Evolutionary conservation across 805 yeast species (phyloP), one percentile per base, ranked within the genome.

Genomic region (Pachysolen tannophilus): DNA sequence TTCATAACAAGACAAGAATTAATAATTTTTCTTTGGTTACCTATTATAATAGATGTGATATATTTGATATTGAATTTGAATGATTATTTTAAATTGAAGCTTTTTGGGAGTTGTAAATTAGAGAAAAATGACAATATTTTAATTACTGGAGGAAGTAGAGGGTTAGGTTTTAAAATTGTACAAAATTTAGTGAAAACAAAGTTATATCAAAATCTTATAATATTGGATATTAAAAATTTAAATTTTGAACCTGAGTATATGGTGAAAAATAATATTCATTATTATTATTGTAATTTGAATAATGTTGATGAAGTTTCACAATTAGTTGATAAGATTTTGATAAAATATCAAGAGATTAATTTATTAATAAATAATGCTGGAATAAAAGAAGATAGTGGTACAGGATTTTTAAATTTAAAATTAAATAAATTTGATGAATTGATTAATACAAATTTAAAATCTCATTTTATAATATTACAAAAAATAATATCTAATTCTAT

Each of bases 141-240:
- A 18, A 52, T 71, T 5, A 71, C 78, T 1, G 80, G 80, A 0
- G 78, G 77, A 0, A 54, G 69, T 11, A 44, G 50, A 21, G 78
- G 80, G 0, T 49, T 73, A n/a, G 80, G 80, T 0, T 42, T 46
- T 2, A 66, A 60, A 31, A 45, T 69, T 4, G 65, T 60, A 3
- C 43, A 44, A 23, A 31, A 17, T 14, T 42, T 69, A 3, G 20
- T 51, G 26, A 23, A 8, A n/a, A n/a, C n/a, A n/a, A n/a, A n/a
- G n/a, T n/a, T n/a, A n/a, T n/a, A n/a, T n/a, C n/a, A n/a, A n/a
- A n/a, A n/a, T n/a, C n/a, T n/a, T n/a, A n/a, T n/a, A n/a, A n/a
- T n/a, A n/a, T n/a, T n/a, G n/a, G n/a, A n/a, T n/a, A n/a, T n/a
- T n/a, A n/a, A n/a, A n/a, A n/a, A n/a, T n/a, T n/a, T n/a, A n/a